Base-by-base conservation (phyloP, 345 rosid genomes). In the Luvunga scandens region DNA sequence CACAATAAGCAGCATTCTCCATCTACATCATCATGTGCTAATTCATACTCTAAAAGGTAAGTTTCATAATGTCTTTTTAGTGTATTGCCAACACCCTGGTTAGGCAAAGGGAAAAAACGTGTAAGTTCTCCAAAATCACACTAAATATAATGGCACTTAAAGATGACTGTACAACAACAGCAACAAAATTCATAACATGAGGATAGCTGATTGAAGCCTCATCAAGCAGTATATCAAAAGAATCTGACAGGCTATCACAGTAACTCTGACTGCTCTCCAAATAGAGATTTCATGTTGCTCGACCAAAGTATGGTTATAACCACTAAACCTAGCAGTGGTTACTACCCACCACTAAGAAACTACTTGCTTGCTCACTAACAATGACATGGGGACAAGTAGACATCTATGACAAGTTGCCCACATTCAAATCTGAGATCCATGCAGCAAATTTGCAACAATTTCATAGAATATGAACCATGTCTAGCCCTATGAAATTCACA, bases 1-100 rank as follows among this genome's bases (percentile, higher is more conserved):
- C 99, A 96, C 79, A 96, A 82, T 84, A 96, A 87, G 87, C 98
- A 96, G 84, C 99, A 96, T 81, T 94, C 99, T 86, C 98, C 98
- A 53, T 91, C 99, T 4, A 96, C 98, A 83, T 96, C 99, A 64
- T 96, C 99, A 83, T 94, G 99, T 72, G 98, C 99, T 81, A 94
- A 86, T 82, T 96, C 99, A 55, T 94, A 96, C 83, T 96, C 99
- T 75, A 96, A 78, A 67, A 96, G 94, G 81, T 96, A 96, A 4
- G 99, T 96, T 85, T 96, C 99, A 30, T 96, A 96, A 78, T 94
- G 98, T 80, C 98, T 89, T 77, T 96, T 96, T 42, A 96, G 85
- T 9, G 99, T 96, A 78, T 94, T 96, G 63, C 99, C 99, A 53
- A 96, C 99, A 18, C 99, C 99, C 99, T 96, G 78, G 69, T 33